These are phyloP conservation scores for Aciculoconidium aculeatum DNA, from an alignment of 805 yeast species.

Conservation along the genomic window DNA sequence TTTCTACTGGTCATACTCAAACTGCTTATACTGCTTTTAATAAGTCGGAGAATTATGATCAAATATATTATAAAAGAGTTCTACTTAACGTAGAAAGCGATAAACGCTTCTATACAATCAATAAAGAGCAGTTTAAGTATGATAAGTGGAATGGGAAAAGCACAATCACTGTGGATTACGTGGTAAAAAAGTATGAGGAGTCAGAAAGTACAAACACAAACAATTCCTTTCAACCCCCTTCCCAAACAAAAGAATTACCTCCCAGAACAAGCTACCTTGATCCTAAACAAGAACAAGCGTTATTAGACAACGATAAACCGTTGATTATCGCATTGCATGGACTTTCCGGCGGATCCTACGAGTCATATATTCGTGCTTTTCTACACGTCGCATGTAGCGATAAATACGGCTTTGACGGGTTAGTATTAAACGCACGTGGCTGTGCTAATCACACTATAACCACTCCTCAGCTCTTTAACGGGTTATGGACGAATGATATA, in stretches of 20 bases:
- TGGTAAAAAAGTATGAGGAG: conserved; percentile 25
- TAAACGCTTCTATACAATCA: conserved; percentile 18
- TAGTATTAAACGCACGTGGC: conserved; percentile 67
- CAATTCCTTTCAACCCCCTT: conserved; percentile 30
- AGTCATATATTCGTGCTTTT: conserved; percentile 60
- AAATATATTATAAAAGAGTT: conserved; percentile 41
- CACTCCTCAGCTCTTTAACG: conserved; percentile 62
- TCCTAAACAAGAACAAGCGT: conserved; percentile 33
- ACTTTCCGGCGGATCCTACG: conserved; percentile 75
- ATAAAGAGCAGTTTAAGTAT: conserved; percentile 26
- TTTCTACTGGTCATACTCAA: conserved; percentile 45
- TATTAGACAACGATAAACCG: conserved; percentile 44
- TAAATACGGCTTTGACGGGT: conserved; percentile 43
- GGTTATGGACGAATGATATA: conserved; percentile 64
- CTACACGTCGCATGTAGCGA: conserved; percentile 37
- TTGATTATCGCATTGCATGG: conserved; percentile 64
- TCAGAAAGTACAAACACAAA: conserved; percentile 14
- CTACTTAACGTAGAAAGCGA: conserved; percentile 23
- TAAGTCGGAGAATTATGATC: conserved; percentile 36
- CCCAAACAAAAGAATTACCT: conserved; percentile 53
- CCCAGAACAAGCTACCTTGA: conserved; percentile 63
- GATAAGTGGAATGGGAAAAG: conserved; percentile 39
- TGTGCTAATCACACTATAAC: conserved; percentile 71
- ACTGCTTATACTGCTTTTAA: conserved; percentile 43
- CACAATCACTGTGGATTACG: conserved; percentile 47